These are phyloP conservation scores for Lipomyces mesembrius DNA, from an alignment of 805 yeast genomes.

Conservation along the genomic window DNA sequence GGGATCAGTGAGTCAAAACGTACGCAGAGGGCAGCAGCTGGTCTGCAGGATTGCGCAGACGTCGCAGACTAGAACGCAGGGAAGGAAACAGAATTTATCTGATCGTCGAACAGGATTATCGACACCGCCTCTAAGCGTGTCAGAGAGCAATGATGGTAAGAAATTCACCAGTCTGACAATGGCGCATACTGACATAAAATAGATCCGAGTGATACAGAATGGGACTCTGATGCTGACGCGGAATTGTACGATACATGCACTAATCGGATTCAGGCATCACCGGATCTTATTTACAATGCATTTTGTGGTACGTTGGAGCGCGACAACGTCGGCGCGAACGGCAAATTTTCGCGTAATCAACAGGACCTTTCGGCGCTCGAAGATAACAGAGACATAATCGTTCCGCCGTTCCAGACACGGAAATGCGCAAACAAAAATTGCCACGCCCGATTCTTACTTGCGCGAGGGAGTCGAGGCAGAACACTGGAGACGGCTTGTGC, in stretches of 20 bases:
- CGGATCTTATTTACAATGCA: constrained; percentile 25
- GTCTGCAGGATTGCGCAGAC: background rate
- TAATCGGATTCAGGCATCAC: background rate
- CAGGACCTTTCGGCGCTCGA: constrained; percentile 4
- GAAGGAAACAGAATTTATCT: background rate
- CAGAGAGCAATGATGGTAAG: constrained; percentile 15
- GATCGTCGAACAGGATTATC: constrained; percentile 13
- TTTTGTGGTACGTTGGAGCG: constrained; percentile 18
- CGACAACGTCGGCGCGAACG: background rate
- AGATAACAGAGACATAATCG: background rate
- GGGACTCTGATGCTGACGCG: constrained; percentile 6
- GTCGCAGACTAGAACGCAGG: background rate
- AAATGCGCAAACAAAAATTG: constrained; percentile 24
- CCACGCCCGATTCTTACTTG: constrained; percentile 16
- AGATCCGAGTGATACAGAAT: background rate
- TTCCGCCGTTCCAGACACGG: constrained; percentile 14
- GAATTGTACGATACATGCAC: background rate
- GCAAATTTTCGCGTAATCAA: constrained; percentile 1
- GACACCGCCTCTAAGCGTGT: constrained; percentile 18
- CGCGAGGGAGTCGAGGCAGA: background rate
- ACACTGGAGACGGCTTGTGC: constrained; percentile 13
- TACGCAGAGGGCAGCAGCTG: too few species aligned
- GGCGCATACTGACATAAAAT: background rate
- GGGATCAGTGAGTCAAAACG: background rate
- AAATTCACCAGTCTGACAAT: background rate